Conservation (phyloP, 805 yeast species). For the Hanseniaspora pseudoguilliermondii region DNA sequence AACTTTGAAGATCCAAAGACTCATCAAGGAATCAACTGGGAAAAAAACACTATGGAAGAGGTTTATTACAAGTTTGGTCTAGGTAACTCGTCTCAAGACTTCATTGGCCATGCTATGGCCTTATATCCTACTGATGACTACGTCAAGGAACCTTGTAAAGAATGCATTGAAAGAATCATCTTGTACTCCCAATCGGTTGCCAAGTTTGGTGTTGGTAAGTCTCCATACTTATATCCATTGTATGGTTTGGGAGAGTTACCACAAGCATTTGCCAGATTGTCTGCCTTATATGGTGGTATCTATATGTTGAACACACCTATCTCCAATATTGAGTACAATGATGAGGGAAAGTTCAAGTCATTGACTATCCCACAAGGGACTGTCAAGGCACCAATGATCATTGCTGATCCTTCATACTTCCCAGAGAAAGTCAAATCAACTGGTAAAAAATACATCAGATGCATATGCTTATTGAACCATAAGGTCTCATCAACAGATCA, state of each 20-base stretch:
- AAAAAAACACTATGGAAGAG: constrained; percentile 80
- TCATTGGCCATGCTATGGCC: constrained; percentile 98
- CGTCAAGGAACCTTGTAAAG: constrained; percentile 78
- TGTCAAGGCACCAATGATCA: constrained; percentile 84
- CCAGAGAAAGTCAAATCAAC: constrained; percentile 40
- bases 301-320: constrained; percentile 95
- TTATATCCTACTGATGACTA: constrained; percentile 88
- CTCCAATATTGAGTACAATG: constrained; percentile 70
- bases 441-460: constrained; percentile 30
- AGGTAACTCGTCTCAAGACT: constrained; percentile 86
- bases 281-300: constrained; percentile 97
- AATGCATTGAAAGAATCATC: constrained; percentile 72
- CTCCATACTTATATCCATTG: constrained; percentile 90
- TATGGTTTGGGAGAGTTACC: constrained; percentile 96
- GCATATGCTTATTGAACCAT: constrained; percentile 74
- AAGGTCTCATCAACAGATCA: constrained; percentile 73
- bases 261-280: constrained; percentile 94
- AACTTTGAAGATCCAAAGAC: constrained; percentile 67
- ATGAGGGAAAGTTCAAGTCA: constrained; percentile 55
- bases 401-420: constrained; percentile 97
- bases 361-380: constrained; percentile 83
- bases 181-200: constrained; percentile 85
- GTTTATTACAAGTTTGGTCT: constrained; percentile 80
- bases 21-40: constrained; percentile 76
- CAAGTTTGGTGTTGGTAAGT: constrained; percentile 64